A percentile compares a stretch with the other conserved stretches of the same genome.
These are phyloP conservation scores for Wickerhamiella musiphila DNA, from an alignment of 805 yeast genomes.

Conservation along the genomic window DNA sequence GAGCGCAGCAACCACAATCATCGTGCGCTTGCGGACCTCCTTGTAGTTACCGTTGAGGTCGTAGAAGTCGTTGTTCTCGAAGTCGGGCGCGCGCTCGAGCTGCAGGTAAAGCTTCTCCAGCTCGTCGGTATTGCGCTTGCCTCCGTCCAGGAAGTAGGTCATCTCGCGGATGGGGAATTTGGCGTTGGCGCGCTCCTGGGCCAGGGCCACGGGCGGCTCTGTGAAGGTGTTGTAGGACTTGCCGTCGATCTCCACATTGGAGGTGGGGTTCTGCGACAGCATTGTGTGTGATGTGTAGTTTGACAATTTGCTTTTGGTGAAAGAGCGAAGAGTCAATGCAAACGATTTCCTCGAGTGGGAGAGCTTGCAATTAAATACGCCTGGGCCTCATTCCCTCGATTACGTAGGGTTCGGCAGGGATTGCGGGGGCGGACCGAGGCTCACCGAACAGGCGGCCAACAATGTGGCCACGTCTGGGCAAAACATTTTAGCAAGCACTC, in stretches of 20 bases:
- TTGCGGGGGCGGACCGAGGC: too few species aligned
- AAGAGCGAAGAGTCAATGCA: too few species aligned
- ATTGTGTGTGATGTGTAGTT: too few species aligned
- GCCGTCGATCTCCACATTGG: slow-evolving; percentile 6
- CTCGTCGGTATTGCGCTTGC: slow-evolving; percentile 23
- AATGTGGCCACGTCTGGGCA: too few species aligned
- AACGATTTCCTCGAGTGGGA: too few species aligned
- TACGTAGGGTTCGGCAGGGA: too few species aligned
- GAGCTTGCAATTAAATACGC: too few species aligned
- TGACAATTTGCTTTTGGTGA: too few species aligned
- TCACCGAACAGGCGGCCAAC: too few species aligned
- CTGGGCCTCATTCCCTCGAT: too few species aligned
- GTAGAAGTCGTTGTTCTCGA: slow-evolving; percentile 28
- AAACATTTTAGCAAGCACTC: too few species aligned
- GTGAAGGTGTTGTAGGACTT: slow-evolving; percentile 14
- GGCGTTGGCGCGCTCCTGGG: slow-evolving; percentile 25
- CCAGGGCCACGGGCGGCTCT: slow-evolving; percentile 24
- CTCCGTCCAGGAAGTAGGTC: slow-evolving; percentile 30
- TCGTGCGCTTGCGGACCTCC: slow-evolving; percentile 23
- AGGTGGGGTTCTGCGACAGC: slow-evolving; percentile 3
- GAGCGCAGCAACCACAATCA: slow-evolving; percentile 12
- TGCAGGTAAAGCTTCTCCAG: slow-evolving; percentile 25
- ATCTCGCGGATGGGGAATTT: slow-evolving; percentile 23
- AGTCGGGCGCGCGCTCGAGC: slow-evolving; percentile 40
- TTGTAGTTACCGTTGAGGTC: slow-evolving; percentile 29